Base-by-base conservation (phyloP, 2,329 filamentous ascomycete species). In the Talaromyces pinophilus region DNA sequence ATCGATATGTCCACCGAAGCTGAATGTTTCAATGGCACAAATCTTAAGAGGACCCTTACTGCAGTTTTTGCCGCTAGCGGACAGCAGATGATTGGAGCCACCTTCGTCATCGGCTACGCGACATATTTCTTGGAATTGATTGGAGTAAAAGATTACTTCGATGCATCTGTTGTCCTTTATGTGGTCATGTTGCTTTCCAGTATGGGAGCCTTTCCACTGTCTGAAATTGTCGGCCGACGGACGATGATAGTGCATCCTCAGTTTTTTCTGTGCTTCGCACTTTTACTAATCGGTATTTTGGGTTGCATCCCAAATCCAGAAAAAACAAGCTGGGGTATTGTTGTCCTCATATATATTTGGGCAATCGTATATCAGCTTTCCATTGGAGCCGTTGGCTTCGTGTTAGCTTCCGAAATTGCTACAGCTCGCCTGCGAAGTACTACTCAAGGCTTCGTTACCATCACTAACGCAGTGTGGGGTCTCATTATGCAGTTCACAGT, bases 91-190 rank as follows among this genome's bases (percentile, higher is more conserved):
- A 79, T 81, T 6, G 81, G 81, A 1, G 81, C 82, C 40, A 75
- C 80, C 6, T 83, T 83, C 28, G 80, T 82, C 1, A 73, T 82
- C 0, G 81, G 81, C 0, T 81, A 81, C 70, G 78, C 77, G 8
- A 70, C 70, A 11, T 72, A 72, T 62, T 72, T 71, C 60, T 59
- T 72, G 7, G 65, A 72, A 79, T 70, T 82, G 1, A 74, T 82
- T 5, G 71, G 74, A 2, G 69, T 75, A 0, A 71, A 71, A n/a
- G 71, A 78, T 54, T 78, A 74, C 62, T 83, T 83, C 63, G 73
- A 76, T 28, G 73, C 80, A 0, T 79, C 80, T 0, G 76, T 82
- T 1, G 79, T 74, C 1, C 76, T 83, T 5, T 82, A 81, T 42
- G 78, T 81, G 1, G 78, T 81, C 40, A 81, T 81, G 68, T 71